Conservation (phyloP, 208 protist species). For the Crithidia fasciculata region DNA sequence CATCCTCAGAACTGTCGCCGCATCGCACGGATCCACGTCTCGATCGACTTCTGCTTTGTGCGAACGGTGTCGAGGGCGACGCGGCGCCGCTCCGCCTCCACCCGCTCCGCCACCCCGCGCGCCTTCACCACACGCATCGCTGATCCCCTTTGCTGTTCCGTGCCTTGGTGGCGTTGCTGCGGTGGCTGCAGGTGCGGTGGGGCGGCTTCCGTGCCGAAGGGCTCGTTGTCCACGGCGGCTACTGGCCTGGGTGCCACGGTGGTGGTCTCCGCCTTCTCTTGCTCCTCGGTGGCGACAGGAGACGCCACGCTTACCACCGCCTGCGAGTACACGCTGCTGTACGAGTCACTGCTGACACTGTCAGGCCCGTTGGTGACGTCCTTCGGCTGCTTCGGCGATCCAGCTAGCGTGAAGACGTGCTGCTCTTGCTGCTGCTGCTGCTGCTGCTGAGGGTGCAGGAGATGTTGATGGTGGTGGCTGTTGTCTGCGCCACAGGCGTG, state of each 20-base stretch:
- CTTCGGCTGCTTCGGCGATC: not conserved
- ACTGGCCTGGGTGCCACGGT: too few species aligned
- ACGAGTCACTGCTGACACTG: not conserved
- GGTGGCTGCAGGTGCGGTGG: too few species aligned
- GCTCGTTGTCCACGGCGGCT: too few species aligned
- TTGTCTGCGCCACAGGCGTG: not conserved
- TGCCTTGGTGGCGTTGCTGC: too few species aligned
- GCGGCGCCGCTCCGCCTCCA: constrained; percentile 13
- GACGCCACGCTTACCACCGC: constrained; percentile 18
- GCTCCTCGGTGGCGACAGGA: constrained; percentile 1
- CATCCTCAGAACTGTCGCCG: not conserved
- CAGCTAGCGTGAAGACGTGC: not conserved
- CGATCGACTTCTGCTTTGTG: constrained; percentile 35
- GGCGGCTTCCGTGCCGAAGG: too few species aligned
- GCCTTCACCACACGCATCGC: not conserved
- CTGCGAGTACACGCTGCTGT: constrained; percentile 7
- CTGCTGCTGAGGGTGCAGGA: not conserved
- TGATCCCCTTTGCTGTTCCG: not conserved
- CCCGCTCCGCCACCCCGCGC: constrained; percentile 9
- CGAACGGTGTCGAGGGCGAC: constrained; percentile 25
- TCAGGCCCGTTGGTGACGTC: not conserved
- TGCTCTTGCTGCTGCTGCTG: not conserved
- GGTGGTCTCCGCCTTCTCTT: not conserved
- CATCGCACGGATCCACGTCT: constrained; percentile 27
- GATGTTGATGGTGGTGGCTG: not conserved